Evolutionary conservation across 2,329 filamentous ascomycete species (phyloP).

Genomic region (Alternaria sp.): DNA sequence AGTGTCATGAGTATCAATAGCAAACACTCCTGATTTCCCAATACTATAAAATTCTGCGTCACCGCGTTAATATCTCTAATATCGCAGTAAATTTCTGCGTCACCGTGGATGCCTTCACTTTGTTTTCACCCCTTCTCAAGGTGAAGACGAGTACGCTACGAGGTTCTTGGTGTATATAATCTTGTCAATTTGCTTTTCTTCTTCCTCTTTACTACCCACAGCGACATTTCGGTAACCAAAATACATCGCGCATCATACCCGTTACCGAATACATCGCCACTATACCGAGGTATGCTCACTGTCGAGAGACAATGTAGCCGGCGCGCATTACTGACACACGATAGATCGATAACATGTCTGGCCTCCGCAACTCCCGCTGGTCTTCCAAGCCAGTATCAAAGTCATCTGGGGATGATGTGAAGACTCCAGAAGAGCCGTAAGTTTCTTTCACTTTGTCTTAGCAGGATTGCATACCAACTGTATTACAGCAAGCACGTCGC

Average conservation of each 20-base stretch:
- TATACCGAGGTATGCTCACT: too few relatives aligned
- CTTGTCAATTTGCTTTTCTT: neutral
- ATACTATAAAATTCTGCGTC: neutral
- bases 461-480: neutral
- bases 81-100: neutral
- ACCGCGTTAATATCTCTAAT: neutral
- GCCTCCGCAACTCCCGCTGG: neutral
- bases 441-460: neutral
- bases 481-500: neutral
- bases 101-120: neutral
- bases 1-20: neutral
- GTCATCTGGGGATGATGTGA: accelerated
- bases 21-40: neutral
- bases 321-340: neutral
- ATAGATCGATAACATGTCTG: neutral
- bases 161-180: neutral
- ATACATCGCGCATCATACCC: accelerated
- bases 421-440: neutral
- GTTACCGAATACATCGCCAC: too few relatives aligned
- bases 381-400: neutral
- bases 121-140: neutral
- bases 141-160: neutral
- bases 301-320: too few relatives aligned
- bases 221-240: neutral
- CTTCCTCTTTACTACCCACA: neutral